phyloP scores from a whole-genome alignment of 164 flowering plant species.

The Aristolochia contorta region DNA sequence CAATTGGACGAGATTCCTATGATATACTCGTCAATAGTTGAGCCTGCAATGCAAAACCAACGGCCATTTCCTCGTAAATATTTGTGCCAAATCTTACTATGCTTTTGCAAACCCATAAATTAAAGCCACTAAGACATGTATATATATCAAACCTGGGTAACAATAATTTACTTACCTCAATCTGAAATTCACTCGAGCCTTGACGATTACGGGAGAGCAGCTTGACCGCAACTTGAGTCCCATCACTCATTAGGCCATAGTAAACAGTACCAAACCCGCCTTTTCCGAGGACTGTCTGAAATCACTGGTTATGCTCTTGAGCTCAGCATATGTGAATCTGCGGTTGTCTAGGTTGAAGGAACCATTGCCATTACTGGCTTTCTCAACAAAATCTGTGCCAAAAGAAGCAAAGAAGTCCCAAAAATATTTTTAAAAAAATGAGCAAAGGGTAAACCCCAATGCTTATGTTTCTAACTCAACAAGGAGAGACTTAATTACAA shows the following conservation, averaged over 20 bases:
- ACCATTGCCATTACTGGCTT: background rate
- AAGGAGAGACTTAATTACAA: too few species aligned
- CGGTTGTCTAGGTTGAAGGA: slow-evolving; percentile 5
- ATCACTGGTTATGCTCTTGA: slow-evolving; percentile 27
- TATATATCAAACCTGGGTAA: too few species aligned
- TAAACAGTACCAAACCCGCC: slow-evolving; percentile 49
- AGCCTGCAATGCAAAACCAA: slow-evolving; percentile 22
- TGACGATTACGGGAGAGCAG: slow-evolving; percentile 30
- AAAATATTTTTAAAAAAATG: too few species aligned
- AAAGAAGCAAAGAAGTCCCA: background rate
- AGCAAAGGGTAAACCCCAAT: too few species aligned
- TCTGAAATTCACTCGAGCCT: slow-evolving; percentile 12
- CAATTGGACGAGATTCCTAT: slow-evolving; percentile 34
- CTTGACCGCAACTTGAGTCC: slow-evolving; percentile 38
- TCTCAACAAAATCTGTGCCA: background rate
- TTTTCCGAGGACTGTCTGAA: slow-evolving; percentile 31
- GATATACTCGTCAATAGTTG: slow-evolving; percentile 36
- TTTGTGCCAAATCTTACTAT: too few species aligned
- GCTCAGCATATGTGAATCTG: slow-evolving; percentile 24
- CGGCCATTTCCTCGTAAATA: too few species aligned
- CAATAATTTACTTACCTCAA: slow-evolving; percentile 30
- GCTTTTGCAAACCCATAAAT: too few species aligned
- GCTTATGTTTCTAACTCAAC: too few species aligned
- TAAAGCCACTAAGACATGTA: background rate
- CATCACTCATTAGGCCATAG: slow-evolving; percentile 26